Conservation (phyloP, 2,329 filamentous ascomycete species). For the Stylonectria norvegica region DNA sequence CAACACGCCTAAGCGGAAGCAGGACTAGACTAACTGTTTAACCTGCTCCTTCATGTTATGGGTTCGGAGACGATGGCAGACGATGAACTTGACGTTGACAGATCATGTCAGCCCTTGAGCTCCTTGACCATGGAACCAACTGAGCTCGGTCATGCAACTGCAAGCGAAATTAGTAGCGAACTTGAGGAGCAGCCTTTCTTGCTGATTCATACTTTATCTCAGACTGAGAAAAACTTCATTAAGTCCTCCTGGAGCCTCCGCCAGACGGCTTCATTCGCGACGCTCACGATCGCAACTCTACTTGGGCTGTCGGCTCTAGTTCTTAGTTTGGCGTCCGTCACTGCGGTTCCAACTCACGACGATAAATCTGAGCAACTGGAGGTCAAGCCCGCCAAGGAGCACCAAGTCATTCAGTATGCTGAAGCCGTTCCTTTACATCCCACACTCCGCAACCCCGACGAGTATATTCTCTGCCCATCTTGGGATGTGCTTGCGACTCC, state of each 20-base stretch:
- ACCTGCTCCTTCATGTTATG: no score
- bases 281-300: constrained; percentile 22
- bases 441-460: constrained; percentile 33
- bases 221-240: background rate
- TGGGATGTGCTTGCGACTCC: constrained; percentile 55
- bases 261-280: constrained; percentile 16
- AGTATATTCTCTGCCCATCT: constrained; percentile 54
- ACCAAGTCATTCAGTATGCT: constrained; percentile 17
- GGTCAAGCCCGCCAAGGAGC: background rate
- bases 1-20: no score
- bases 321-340: constrained; percentile 15
- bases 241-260: constrained; percentile 6
- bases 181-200: constrained; percentile 13
- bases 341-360: background rate
- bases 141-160: background rate
- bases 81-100: constrained; percentile 5
- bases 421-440: constrained; percentile 23
- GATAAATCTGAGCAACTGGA: constrained; percentile 6
- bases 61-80: constrained; percentile 3
- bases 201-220: background rate
- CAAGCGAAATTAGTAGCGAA: constrained; percentile 2
- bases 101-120: background rate
- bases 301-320: constrained; percentile 19
- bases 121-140: background rate
- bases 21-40: no score